Percentiles rank a stretch among this genome's conserved stretches.
phyloP scores from a whole-genome alignment of 306 rosid species.

The Erythrophleum fordii region DNA sequence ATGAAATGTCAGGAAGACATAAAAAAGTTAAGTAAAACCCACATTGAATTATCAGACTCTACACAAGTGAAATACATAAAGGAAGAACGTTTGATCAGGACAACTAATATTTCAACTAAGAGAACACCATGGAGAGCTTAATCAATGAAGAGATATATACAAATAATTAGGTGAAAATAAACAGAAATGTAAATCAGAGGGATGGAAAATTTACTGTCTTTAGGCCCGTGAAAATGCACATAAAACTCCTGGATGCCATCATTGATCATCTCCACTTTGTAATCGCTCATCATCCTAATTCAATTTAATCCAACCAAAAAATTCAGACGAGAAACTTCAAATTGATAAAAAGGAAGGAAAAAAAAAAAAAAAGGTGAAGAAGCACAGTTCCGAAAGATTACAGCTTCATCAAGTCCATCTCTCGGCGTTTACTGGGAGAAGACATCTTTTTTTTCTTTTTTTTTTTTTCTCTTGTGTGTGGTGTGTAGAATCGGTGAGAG shows the following conservation, averaged over 20 bases:
- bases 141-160: background rate
- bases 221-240: constrained; percentile 84
- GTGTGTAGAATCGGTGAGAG: constrained; percentile 19
- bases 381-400: constrained; percentile 28
- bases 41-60: constrained; percentile 33
- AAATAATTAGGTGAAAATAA: background rate
- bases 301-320: constrained; percentile 37
- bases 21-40: background rate
- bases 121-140: background rate
- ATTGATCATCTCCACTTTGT: constrained; percentile 79
- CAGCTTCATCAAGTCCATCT: constrained; percentile 96
- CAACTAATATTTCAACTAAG: background rate
- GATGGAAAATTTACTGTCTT: constrained; percentile 62
- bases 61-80: constrained; percentile 6
- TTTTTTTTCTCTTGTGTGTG: background rate
- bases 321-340: constrained; percentile 11
- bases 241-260: constrained; percentile 80
- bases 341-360: background rate
- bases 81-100: constrained; percentile 11
- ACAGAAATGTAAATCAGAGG: constrained; percentile 24
- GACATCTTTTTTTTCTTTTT: constrained; percentile 53
- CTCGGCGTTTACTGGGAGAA: constrained; percentile 88
- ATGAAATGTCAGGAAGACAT: background rate
- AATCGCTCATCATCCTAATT: constrained; percentile 93
- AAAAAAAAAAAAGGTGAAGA: background rate